These are phyloP conservation scores for Candida oleophila DNA, from an alignment of 805 yeast genomes.

Conservation along the genomic window DNA sequence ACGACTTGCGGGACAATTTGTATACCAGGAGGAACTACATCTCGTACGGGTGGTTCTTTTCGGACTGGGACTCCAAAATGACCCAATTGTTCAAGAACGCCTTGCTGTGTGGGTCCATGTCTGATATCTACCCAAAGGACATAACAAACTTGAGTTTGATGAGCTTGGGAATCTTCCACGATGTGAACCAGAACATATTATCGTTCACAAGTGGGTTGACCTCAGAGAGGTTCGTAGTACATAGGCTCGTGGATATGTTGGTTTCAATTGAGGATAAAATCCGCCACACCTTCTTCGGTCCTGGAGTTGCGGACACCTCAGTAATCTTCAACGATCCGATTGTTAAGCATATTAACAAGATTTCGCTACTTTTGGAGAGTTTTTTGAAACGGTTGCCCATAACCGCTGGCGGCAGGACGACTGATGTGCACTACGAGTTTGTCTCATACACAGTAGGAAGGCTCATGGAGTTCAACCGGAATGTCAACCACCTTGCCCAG, in stretches of 20 bases:
- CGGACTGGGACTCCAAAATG: conserved; percentile 31
- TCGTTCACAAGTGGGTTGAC: conserved; percentile 14
- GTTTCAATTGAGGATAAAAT: conserved; percentile 9
- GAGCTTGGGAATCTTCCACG: conserved; percentile 27
- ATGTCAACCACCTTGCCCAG: conserved; percentile 14
- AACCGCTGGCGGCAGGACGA: neutral
- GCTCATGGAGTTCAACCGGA: conserved; percentile 29
- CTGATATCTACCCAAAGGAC: conserved; percentile 16
- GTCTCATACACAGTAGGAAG: conserved; percentile 17
- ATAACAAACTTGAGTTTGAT: conserved; percentile 30
- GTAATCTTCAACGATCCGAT: neutral
- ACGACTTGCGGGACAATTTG: conserved; percentile 31
- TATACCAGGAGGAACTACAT: conserved; percentile 25
- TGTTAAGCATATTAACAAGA: conserved; percentile 46
- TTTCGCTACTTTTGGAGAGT: conserved; percentile 46
- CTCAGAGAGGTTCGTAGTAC: conserved; percentile 14
- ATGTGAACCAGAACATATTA: conserved; percentile 10
- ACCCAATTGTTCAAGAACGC: conserved; percentile 26
- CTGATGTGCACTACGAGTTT: conserved; percentile 15
- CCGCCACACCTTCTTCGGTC: conserved; percentile 5
- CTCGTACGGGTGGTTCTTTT: conserved; percentile 32
- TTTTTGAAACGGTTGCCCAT: conserved; percentile 20
- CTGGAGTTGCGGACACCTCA: neutral
- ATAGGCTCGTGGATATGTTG: conserved; percentile 12
- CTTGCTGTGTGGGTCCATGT: conserved; percentile 9